Evolutionary conservation across 2,329 filamentous ascomycete genomes (phyloP).

Genomic region (Cladophialophora chaetospira): DNA sequence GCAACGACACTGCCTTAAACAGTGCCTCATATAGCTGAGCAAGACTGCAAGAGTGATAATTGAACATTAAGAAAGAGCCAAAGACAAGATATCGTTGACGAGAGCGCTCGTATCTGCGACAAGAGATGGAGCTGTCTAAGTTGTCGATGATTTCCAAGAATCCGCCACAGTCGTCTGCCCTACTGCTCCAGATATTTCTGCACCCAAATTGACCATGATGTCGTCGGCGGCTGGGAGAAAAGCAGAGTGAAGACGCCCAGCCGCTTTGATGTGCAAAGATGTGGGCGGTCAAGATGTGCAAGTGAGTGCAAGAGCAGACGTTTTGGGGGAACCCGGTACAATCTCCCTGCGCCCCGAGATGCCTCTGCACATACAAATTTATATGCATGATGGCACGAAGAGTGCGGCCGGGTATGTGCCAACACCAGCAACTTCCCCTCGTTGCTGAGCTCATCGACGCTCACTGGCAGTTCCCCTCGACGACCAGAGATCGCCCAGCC

Average conservation of each 20-base stretch:
- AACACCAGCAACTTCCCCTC: not conserved
- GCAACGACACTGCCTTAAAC: not conserved
- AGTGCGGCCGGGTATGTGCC: not conserved
- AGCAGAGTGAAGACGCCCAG: slow-evolving; percentile 1
- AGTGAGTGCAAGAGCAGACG: not conserved
- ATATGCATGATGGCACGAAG: not conserved
- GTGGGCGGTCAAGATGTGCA: slow-evolving; percentile 3
- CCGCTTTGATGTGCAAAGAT: not conserved
- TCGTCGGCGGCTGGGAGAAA: not conserved
- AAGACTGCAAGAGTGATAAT: slow-evolving; percentile 2
- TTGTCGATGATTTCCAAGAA: not conserved
- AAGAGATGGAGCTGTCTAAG: not conserved
- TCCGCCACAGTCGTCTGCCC: not conserved
- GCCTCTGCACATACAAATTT: slow-evolving; percentile 13
- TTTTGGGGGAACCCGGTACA: not conserved
- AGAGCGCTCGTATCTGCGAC: not conserved
- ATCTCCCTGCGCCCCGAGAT: not conserved
- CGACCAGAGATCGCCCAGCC: not conserved
- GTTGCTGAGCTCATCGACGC: slow-evolving; percentile 5
- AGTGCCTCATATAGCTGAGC: not conserved
- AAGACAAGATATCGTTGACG: not conserved
- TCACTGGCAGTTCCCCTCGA: slow-evolving; percentile 1
- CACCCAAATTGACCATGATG: not conserved
- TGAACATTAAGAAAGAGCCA: not conserved
- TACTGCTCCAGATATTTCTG: not conserved